Conservation (phyloP, 192 early-diverging fungal genomes). For the Funneliformis mosseae region DNA sequence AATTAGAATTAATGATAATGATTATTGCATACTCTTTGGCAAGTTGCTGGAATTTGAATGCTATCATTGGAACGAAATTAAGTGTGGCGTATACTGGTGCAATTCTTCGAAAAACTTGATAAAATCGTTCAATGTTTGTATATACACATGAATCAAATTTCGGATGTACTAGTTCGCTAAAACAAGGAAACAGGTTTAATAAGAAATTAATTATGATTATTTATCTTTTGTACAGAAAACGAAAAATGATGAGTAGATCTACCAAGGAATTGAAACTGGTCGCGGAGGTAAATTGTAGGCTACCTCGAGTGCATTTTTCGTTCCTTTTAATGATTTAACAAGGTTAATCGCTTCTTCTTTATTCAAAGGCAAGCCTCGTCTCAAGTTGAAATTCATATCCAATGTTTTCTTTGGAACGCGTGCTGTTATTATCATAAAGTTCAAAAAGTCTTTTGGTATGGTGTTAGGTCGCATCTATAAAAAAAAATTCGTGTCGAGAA, state of each 20-base stretch:
- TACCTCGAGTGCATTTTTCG: constrained; percentile 44
- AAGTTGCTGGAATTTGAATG: constrained; percentile 60
- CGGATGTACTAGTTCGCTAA: constrained; percentile 56
- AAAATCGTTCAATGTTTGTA: constrained; percentile 51
- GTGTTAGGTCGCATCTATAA: constrained; percentile 60
- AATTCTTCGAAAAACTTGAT: constrained; percentile 56
- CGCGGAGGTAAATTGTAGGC: constrained; percentile 42
- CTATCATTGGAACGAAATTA: constrained; percentile 73
- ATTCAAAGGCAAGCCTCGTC: constrained; percentile 48
- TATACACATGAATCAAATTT: constrained; percentile 52
- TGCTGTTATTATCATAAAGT: constrained; percentile 67
- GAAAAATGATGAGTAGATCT: constrained; percentile 22
- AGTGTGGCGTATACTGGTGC: constrained; percentile 68
- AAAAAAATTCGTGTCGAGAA: background rate
- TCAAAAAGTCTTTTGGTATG: constrained; percentile 58
- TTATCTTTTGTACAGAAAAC: no score
- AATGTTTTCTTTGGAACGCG: constrained; percentile 58
- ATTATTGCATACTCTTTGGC: constrained; percentile 48
- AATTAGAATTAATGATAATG: background rate
- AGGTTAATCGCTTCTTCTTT: constrained; percentile 37
- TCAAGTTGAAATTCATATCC: constrained; percentile 57
- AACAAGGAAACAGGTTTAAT: background rate
- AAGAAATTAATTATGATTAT: background rate
- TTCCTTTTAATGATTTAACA: constrained; percentile 43
- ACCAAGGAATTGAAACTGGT: constrained; percentile 60